phyloP scores from a whole-genome alignment of 371 early-diverging fungal genomes.

The Neoconidiobolus thromboides region DNA sequence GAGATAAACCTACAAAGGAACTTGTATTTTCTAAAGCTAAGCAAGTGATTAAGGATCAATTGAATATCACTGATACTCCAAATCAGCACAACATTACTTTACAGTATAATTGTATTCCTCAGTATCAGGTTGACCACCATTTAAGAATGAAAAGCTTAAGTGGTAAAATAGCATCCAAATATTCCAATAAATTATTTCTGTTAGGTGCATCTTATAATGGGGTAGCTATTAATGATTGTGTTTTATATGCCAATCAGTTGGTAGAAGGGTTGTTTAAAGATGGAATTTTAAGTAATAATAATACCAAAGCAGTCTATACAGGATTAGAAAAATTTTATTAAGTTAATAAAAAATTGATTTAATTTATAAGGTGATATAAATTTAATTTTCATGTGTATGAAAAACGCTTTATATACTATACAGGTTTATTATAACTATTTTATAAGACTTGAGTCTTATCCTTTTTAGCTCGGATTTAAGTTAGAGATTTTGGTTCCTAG shows the following conservation, averaged over 20 bases:
- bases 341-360: too few species aligned
- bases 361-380: too few species aligned
- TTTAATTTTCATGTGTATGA: too few species aligned
- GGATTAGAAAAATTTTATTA: too few species aligned
- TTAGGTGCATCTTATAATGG: conserved; percentile 16
- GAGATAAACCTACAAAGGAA: background rate
- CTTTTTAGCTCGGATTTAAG: too few species aligned
- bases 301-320: too few species aligned
- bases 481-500: too few species aligned
- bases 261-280: conserved; percentile 15
- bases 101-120: conserved; percentile 73
- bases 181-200: conserved; percentile 32
- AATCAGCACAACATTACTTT: conserved; percentile 26
- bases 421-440: too few species aligned
- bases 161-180: conserved; percentile 45
- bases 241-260: conserved; percentile 45
- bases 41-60: conserved; percentile 21
- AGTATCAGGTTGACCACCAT: conserved; percentile 67
- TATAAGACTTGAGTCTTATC: too few species aligned
- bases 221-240: conserved; percentile 75
- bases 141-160: conserved; percentile 27
- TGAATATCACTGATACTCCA: conserved; percentile 34
- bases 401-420: too few species aligned
- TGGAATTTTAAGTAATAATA: too few species aligned
- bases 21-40: conserved; percentile 5